Base-by-base conservation (phyloP, 176 grass and related monocot species). In the Oropetium thomaeum region DNA sequence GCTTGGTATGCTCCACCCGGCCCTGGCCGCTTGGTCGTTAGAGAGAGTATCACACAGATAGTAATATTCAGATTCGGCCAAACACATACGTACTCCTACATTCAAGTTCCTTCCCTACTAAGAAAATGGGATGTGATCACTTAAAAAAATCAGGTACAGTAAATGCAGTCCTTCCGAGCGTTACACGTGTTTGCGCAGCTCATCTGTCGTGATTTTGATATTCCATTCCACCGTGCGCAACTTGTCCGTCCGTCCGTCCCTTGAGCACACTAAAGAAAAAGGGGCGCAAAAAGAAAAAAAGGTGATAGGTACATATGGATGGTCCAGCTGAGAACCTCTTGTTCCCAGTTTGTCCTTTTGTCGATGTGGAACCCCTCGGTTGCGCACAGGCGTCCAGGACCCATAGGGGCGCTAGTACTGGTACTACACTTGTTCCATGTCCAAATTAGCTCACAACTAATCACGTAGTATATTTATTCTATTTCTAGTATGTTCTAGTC, bases 161-260 rank as follows among this genome's bases (percentile, higher is more conserved):
- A n/a, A n/a, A 64, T 71, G 14, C 75, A 8, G n/a, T 48, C 5
- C 4, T 58, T 13, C 31, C 58, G 5, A 32, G 48, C 39, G 54
- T 4, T 39, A 60, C 60, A 79, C 29, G 83, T 85, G n/a, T n/a
- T n/a, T n/a, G n/a, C n/a, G n/a, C n/a, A n/a, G n/a, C n/a, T n/a
- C 63, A 38, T 43, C 48, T 44, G 77, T 81, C 42, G 4, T 80
- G 34, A 66, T 80, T 54, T 23, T 49, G 20, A 68, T 63, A 62
- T 42, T 67, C 8, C 60, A 64, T 67, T 67, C 76, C 10, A 39
- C 60, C 19, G 26, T 80, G 26, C 74, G 83, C n/a, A n/a, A 80
- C 33, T 62, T 74, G 52, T 80, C 83, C 70, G n/a, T n/a, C n/a
- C n/a, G n/a, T n/a, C n/a, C n/a, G n/a, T n/a, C n/a, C n/a, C n/a